phyloP scores from a whole-genome alignment of 2,329 filamentous ascomycete species.

The Fusarium pseudograminearum region DNA sequence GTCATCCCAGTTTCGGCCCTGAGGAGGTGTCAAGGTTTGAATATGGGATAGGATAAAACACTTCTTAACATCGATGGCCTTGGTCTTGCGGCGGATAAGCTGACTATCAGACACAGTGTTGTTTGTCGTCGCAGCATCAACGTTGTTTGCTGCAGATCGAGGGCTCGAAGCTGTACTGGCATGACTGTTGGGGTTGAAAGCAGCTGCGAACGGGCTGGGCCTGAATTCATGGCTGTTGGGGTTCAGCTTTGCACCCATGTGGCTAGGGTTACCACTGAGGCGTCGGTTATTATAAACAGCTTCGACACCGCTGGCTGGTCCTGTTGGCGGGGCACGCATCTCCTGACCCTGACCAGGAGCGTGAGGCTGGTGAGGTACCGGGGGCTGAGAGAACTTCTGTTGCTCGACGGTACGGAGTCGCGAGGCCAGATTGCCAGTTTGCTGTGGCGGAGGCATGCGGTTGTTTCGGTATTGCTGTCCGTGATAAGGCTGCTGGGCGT shows the following conservation, averaged over 20 bases:
- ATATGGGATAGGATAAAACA: conserved; percentile 67
- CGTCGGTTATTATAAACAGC: conserved; percentile 66
- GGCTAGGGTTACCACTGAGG: conserved; percentile 62
- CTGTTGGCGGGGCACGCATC: conserved; percentile 77
- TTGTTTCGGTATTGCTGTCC: conserved; percentile 62
- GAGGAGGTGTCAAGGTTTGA: conserved; percentile 64
- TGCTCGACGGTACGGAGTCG: conserved; percentile 66
- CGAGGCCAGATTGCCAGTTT: conserved; percentile 61
- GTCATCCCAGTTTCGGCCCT: conserved; percentile 73
- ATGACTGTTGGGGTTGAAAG: conserved; percentile 80
- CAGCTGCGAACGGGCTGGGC: conserved; percentile 82
- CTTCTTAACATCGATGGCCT: conserved; percentile 78
- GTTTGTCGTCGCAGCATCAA: conserved; percentile 49
- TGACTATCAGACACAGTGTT: conserved; percentile 52
- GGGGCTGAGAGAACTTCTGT: conserved; percentile 61
- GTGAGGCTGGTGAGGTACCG: conserved; percentile 59
- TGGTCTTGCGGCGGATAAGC: conserved; percentile 77
- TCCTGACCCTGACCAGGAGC: conserved; percentile 73
- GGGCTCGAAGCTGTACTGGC: conserved; percentile 80
- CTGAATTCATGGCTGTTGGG: conserved; percentile 82
- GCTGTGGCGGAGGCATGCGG: conserved; percentile 57
- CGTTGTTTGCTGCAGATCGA: conserved; percentile 68
- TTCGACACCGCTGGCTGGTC: conserved; percentile 72
- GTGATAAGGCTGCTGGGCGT: conserved; percentile 60
- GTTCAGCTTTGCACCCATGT: conserved; percentile 69